These are phyloP conservation scores for Massospora cicadina DNA, from an alignment of 371 early-diverging fungal genomes.

Conservation along the genomic window DNA sequence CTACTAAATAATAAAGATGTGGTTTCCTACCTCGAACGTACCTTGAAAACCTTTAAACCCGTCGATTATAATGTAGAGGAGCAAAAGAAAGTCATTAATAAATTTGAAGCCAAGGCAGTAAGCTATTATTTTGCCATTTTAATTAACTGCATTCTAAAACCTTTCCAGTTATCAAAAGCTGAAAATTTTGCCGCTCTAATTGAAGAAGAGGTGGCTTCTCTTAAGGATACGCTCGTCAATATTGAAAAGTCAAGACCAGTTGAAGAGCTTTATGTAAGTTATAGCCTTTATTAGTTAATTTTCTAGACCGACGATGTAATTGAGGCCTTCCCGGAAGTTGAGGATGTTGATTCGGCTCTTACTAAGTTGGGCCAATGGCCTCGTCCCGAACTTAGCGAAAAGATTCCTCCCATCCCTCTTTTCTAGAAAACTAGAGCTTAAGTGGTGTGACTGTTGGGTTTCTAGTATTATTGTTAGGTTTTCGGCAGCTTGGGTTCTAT, in stretches of 20 bases:
- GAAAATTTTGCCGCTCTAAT: constrained; percentile 68
- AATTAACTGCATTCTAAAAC: not conserved
- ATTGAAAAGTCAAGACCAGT: constrained; percentile 88
- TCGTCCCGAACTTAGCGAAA: constrained; percentile 86
- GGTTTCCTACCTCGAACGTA: constrained; percentile 76
- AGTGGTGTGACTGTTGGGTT: not conserved
- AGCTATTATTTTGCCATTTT: constrained; percentile 15
- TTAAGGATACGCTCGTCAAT: constrained; percentile 76
- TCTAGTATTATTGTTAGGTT: too few species aligned
- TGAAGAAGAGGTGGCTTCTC: constrained; percentile 66
- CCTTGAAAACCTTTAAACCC: constrained; percentile 60
- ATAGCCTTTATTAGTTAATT: not conserved
- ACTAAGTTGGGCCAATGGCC: constrained; percentile 80
- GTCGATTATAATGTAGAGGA: constrained; percentile 64
- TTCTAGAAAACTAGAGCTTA: constrained; percentile 28
- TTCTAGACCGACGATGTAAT: constrained; percentile 79
- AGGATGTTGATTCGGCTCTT: constrained; percentile 71
- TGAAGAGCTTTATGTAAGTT: constrained; percentile 78
- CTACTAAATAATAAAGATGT: constrained; percentile 76
- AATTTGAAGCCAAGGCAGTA: constrained; percentile 81
- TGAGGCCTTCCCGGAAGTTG: constrained; percentile 81
- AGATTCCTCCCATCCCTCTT: constrained; percentile 61
- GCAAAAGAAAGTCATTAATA: constrained; percentile 71
- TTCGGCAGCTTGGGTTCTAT: too few species aligned
- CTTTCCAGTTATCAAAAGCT: constrained; percentile 60